These are phyloP conservation scores for Pisolithus marmoratus DNA, from an alignment of 768 basidiomycete genomes.

Conservation along the genomic window DNA sequence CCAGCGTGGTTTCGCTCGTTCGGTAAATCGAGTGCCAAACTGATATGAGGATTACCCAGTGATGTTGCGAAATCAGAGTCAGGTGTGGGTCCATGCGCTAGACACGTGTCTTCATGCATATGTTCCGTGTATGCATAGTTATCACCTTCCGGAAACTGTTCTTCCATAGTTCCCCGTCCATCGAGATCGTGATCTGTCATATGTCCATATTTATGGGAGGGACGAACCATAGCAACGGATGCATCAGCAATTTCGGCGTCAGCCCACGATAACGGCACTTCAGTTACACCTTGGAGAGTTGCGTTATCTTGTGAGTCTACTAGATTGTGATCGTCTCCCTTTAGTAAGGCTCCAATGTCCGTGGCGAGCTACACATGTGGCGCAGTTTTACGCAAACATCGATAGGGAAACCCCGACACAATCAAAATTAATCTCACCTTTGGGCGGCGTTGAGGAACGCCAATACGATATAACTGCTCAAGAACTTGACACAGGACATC, in stretches of 20 bases:
- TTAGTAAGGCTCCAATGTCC: conserved; percentile 5
- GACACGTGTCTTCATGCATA: conserved; percentile 3
- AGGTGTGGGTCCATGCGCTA: background rate
- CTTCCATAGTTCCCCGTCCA: conserved; percentile 4
- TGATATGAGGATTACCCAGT: conserved; percentile 24
- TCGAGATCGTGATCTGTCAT: conserved; percentile 13
- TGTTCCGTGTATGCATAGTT: conserved; percentile 7
- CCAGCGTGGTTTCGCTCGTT: background rate
- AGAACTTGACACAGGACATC: conserved; percentile 36
- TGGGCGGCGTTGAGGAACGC: conserved; percentile 38
- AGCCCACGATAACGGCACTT: conserved; percentile 6
- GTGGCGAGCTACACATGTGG: conserved; percentile 13
- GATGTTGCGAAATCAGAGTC: conserved; percentile 5
- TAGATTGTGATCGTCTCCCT: conserved; percentile 20
- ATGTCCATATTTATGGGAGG: conserved; percentile 1
- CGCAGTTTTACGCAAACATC: background rate
- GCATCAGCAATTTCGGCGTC: conserved; percentile 10
- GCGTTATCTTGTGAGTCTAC: conserved; percentile 10
- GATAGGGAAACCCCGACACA: background rate
- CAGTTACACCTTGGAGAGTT: conserved; percentile 1
- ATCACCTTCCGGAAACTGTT: conserved; percentile 11
- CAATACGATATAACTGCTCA: conserved; percentile 38
- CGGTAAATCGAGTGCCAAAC: conserved; percentile 8
- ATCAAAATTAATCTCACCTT: conserved; percentile 35
- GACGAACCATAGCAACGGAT: background rate